Base-by-base conservation (phyloP, 768 basidiomycete species). In the Lyophyllum shimeji region DNA sequence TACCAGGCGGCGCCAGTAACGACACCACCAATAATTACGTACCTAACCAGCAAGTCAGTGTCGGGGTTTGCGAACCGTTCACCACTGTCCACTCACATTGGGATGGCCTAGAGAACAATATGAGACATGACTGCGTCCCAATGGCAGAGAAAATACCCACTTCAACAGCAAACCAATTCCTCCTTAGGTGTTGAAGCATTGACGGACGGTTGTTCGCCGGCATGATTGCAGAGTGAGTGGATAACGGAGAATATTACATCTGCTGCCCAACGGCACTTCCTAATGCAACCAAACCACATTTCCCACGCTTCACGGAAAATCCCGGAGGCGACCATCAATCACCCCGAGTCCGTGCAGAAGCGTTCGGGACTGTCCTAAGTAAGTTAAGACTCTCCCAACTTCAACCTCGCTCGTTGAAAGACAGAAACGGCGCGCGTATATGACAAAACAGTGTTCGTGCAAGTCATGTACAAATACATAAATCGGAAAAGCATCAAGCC, bases 111-210 rank as follows among this genome's bases (percentile, higher is more conserved):
- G 45, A 50, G 50, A 23, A 12, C 50, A 24, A 51, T 23, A 51
- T 61, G 55, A 48, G 25, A 40, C 29, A 27, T 27, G 56, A 37
- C 12, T 45, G 53, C 47, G 9, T 29, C 31, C 50, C 40, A 64
- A 52, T 47, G 8, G 33, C 50, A 43, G 63, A 51, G 55, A 50
- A 20, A 46, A 42, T 54, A 71, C 76, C 17, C 50, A 85, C 86
- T 83, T 89, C 89, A 62, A 87, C 74, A 74, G 88, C 87, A 65
- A 79, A 85, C 86, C 86, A 88, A 72, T 89, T 78, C 71, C 78
- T 84, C 78, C 84, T 76, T 59, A 82, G 72, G 20, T 63, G 52
- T 58, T 66, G 77, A 57, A 76, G 77, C 46, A 75, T 56, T 8
- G 52, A 55, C 25, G 60, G 55, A 46, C 49, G 55, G 15, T 6